Base-by-base conservation (phyloP, 2,329 filamentous ascomycete genomes). In the Neonectria punicea region DNA sequence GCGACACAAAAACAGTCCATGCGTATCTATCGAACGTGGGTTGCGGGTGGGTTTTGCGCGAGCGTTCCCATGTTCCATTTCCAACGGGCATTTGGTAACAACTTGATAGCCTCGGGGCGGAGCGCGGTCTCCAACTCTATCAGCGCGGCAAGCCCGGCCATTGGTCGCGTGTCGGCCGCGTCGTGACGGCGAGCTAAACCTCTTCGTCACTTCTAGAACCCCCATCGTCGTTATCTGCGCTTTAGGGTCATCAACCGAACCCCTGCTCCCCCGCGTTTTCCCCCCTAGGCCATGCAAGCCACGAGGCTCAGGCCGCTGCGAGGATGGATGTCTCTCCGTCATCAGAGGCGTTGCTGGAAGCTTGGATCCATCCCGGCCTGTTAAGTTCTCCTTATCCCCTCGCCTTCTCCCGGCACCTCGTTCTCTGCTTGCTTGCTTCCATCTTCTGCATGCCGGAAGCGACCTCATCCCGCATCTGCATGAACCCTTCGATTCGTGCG, bases 211-310 rank as follows among this genome's bases (percentile, higher is more conserved):
- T 51, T 56, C 51, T 39, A 64, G 61, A 64, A 59, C 44, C 61
- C 61, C 54, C 61, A 41, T 53, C 34, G 36, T 39, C 51, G 61
- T 64, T 59, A 64, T 64, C 61, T 54, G 22, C 49, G 39, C 28
- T 14, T 16, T 50, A 11, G 49, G 28, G 30, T 18, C 30, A 18
- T 30, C 22, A 22, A 22, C 25, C 20, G 32, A 43, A 49, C 51
- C 61, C 61, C 46, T 59, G 61, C 51, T 64, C 61, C 61, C 61
- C 61, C 61, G 61, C 61, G 61, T 64, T 64, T 64, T 63, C 8
- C 46, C 61, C 61, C 61, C 7, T 10, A 43, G 39, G 14, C 36
- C 36, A 39, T 39, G 36, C 28, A 49, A 58, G 58, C 63, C 53
- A 58, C 43, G 53, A 62, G 36, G 51, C 53, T 53, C 22, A 46